Evolutionary conservation across 2,329 filamentous ascomycete genomes (phyloP).

Genomic region (Pestalotiopsis sp.): DNA sequence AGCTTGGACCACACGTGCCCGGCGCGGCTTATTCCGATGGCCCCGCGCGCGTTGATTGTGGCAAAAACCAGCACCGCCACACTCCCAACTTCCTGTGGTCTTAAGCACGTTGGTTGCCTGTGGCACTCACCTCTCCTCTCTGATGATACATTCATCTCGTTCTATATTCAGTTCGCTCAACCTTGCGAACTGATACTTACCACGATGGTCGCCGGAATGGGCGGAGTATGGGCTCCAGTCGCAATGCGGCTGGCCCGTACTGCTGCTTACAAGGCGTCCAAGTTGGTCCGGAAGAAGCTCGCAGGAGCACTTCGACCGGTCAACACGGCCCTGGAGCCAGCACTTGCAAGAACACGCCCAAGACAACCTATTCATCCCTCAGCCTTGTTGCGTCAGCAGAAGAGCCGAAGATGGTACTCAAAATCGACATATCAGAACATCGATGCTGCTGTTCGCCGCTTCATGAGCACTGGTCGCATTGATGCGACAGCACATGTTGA

Average conservation of each 20-base stretch:
- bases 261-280: conserved; percentile 52
- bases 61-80: conserved; percentile 11
- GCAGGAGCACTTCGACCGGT: conserved; percentile 44
- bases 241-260: conserved; percentile 57
- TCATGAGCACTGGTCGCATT: conserved; percentile 45
- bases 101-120: neutral
- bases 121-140: conserved; percentile 6
- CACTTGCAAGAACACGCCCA: conserved; percentile 41
- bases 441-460: conserved; percentile 49
- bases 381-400: conserved; percentile 52
- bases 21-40: neutral
- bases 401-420: conserved; percentile 53
- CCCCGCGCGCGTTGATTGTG: conserved; percentile 7
- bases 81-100: neutral
- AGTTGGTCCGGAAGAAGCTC: conserved; percentile 53
- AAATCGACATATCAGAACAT: conserved; percentile 42
- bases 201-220: conserved; percentile 54
- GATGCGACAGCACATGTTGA: conserved; percentile 40
- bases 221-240: conserved; percentile 59
- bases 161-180: conserved; percentile 19
- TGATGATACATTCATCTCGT: conserved; percentile 13
- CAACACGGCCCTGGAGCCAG: conserved; percentile 47
- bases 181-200: conserved; percentile 23
- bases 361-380: conserved; percentile 56
- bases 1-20: neutral